Percentiles rank a stretch among this genome's conserved stretches.
Conservation (phyloP, 2,329 filamentous ascomycete species). For the Clonostachys byssicola region DNA sequence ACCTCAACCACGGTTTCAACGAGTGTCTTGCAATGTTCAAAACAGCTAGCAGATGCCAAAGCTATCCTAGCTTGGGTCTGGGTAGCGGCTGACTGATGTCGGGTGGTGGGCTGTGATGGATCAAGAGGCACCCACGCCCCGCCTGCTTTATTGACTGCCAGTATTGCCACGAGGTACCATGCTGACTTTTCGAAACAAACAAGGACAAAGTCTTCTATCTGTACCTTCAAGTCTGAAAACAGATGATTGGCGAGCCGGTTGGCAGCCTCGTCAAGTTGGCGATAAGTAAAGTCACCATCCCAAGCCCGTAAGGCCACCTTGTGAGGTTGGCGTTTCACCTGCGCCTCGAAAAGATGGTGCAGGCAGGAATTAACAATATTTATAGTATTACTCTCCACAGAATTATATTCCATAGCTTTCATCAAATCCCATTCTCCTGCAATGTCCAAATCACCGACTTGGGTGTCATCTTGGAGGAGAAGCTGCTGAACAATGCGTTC, state of each 20-base stretch:
- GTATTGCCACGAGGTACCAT: slow-evolving; percentile 21
- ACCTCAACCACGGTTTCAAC: neutral
- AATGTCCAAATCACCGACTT: neutral
- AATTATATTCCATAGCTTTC: slow-evolving; percentile 1
- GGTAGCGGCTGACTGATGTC: neutral
- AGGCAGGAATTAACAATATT: neutral
- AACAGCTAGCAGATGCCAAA: neutral
- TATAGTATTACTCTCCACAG: neutral
- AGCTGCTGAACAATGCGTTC: slow-evolving; percentile 7
- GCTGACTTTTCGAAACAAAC: slow-evolving; percentile 28
- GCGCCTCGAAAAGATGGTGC: neutral
- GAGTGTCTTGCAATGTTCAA: neutral
- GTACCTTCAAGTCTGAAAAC: slow-evolving; percentile 6
- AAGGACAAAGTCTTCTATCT: slow-evolving; percentile 15
- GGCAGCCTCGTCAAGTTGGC: slow-evolving; percentile 10
- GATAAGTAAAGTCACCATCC: slow-evolving; percentile 14
- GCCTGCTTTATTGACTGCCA: slow-evolving; percentile 14
- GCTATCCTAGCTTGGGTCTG: slow-evolving; percentile 1
- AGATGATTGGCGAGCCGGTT: slow-evolving; percentile 7
- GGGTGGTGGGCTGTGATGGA: slow-evolving; percentile 1
- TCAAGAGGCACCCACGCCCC: slow-evolving; percentile 4
- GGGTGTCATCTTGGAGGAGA: neutral
- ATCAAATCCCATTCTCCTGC: neutral
- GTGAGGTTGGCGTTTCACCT: slow-evolving; percentile 1
- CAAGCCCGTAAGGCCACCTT: slow-evolving; percentile 11